A percentile compares a stretch with the other conserved stretches of the same genome.
Evolutionary conservation across 345 rosid species (phyloP).

Genomic region (Limnanthes douglasii): DNA sequence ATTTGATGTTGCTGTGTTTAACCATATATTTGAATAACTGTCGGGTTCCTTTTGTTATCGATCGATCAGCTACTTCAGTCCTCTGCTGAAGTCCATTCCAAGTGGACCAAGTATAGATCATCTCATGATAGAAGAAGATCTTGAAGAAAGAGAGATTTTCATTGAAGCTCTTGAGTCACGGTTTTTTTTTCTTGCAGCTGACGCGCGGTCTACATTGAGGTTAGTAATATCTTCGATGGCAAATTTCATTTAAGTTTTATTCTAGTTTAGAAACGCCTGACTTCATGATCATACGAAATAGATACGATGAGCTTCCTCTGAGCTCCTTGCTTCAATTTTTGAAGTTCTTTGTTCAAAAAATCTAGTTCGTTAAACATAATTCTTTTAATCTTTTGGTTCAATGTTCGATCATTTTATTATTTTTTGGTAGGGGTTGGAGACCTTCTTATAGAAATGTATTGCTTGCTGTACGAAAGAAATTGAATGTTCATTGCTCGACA

Average conservation of each 20-base stretch:
- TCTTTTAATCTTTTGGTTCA: too few relatives aligned
- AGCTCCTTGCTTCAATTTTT: too few relatives aligned
- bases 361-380: too few relatives aligned
- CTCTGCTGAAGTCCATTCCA: conserved; percentile 56
- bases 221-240: too few relatives aligned
- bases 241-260: too few relatives aligned
- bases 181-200: conserved; percentile 88
- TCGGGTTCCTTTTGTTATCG: conserved; percentile 5
- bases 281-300: too few relatives aligned
- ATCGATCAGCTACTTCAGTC: conserved; percentile 74
- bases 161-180: conserved; percentile 63
- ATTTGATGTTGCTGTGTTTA: neutral
- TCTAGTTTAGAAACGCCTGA: too few relatives aligned
- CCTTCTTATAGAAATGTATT: conserved; percentile 68
- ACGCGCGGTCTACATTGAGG: conserved; percentile 85
- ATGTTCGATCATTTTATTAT: too few relatives aligned
- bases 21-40: too few relatives aligned
- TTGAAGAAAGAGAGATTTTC: conserved; percentile 48
- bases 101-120: conserved; percentile 36
- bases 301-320: too few relatives aligned
- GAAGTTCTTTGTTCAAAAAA: too few relatives aligned
- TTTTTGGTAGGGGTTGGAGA: conserved; percentile 64
- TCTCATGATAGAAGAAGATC: conserved; percentile 43
- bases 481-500: conserved; percentile 65
- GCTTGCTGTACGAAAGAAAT: conserved; percentile 59